These are phyloP conservation scores for Cladosporium sp. DNA, from an alignment of 2,329 filamentous ascomycete genomes.

Conservation along the genomic window DNA sequence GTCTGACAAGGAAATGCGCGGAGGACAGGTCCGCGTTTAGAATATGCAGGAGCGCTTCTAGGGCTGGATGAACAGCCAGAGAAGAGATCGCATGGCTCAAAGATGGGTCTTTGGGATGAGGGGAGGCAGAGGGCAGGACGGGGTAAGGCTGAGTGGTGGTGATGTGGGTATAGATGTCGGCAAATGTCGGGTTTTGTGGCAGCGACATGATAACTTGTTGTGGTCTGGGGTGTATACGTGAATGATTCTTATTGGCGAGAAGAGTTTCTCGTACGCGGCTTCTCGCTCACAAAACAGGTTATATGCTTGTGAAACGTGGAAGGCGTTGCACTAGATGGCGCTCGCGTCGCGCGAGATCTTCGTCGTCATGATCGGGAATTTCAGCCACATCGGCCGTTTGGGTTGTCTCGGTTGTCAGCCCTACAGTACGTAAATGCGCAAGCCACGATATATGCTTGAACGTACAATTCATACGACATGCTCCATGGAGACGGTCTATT, in stretches of 20 bases:
- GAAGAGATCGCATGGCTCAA: constrained; percentile 28
- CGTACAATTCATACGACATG: too few relatives aligned
- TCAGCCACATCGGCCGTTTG: neutral
- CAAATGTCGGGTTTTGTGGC: constrained; percentile 23
- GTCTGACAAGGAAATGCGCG: constrained; percentile 50
- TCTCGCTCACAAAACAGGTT: neutral
- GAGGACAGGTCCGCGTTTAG: constrained; percentile 48
- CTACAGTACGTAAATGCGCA: too few relatives aligned
- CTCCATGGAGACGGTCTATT: too few relatives aligned
- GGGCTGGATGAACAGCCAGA: constrained; percentile 40
- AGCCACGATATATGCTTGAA: too few relatives aligned
- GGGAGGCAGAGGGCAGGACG: constrained; percentile 26
- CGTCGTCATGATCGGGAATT: constrained; percentile 3
- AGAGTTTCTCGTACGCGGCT: neutral
- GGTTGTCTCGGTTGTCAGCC: too few relatives aligned
- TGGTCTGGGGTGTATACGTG: neutral
- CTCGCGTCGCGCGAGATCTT: neutral
- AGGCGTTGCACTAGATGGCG: neutral
- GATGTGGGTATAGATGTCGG: constrained; percentile 27
- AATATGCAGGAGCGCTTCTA: constrained; percentile 50
- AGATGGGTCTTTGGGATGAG: constrained; percentile 21
- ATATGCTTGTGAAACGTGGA: neutral
- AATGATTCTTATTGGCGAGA: neutral
- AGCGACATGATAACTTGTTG: neutral
- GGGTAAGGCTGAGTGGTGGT: constrained; percentile 21